phyloP scores from a whole-genome alignment of 2,329 filamentous ascomycete species.

The Fusarium tupiense region DNA sequence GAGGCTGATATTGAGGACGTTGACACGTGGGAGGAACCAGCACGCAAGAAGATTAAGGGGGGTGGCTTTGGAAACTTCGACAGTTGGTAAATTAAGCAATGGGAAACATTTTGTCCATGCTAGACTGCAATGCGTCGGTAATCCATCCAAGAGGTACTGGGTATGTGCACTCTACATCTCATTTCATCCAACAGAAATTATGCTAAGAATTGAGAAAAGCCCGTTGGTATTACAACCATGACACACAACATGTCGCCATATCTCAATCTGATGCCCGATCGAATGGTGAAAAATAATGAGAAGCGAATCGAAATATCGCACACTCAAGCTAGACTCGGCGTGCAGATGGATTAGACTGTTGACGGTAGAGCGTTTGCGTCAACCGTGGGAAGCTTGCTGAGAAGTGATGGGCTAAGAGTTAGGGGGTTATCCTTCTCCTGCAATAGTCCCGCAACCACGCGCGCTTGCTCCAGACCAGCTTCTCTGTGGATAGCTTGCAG shows the following conservation, averaged over 20 bases:
- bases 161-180: constrained; percentile 26
- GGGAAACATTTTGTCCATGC: background rate
- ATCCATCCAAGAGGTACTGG: constrained; percentile 18
- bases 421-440: constrained; percentile 45
- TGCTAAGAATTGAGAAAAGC: constrained; percentile 28
- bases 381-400: constrained; percentile 42
- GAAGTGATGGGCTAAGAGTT: background rate
- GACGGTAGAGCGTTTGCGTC: constrained; percentile 38
- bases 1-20: constrained; percentile 71
- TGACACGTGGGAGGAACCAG: constrained; percentile 75
- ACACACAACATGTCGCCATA: constrained; percentile 15
- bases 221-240: background rate
- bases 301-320: background rate
- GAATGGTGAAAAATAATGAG: background rate
- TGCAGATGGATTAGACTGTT: constrained; percentile 39
- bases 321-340: background rate
- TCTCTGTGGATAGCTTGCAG: constrained; percentile 57
- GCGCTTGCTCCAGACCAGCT: constrained; percentile 57
- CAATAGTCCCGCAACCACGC: constrained; percentile 54
- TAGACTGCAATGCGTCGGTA: background rate
- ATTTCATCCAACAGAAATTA: constrained; percentile 22
- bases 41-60: constrained; percentile 80
- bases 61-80: constrained; percentile 96
- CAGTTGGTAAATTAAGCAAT: constrained; percentile 69
- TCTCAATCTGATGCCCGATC: constrained; percentile 1